Base-by-base conservation (phyloP, 371 early-diverging fungal species). In the Mortierella sp. region DNA sequence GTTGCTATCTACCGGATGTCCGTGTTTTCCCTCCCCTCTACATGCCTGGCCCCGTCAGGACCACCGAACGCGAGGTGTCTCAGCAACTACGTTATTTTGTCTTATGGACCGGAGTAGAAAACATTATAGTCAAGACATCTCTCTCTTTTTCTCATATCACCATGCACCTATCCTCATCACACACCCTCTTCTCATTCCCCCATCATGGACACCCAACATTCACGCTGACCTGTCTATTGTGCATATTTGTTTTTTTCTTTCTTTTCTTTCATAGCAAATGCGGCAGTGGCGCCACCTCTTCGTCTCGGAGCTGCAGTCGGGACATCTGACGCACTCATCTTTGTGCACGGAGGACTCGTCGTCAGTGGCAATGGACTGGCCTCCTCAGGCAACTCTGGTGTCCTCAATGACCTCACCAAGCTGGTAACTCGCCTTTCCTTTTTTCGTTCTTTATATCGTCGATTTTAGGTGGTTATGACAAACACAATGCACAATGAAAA, bases 261-360 rank as follows among this genome's bases (percentile, higher is more conserved):
- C 13, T 55, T 61, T n/a, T 41, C 22, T 50, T 10, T 29, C 13
- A 29, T 39, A 80, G 80, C 73, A 8, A 73, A 76, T 24, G 39
- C 76, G 64, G 76, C 70, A 5, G 76, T 77, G 6, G 73, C 82
- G 9, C 82, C 82, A 44, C 66, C 53, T 14, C 48, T 71, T 22
- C 63, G 82, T 29, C 68, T 82, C 0, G 82, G 82, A 0, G 82
- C 82, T 7, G 82, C 82, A 24, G 69, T 82, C 39, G 82, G 82
- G 0, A 45, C n/a, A 16, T 73, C 77, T 6, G 74, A 71, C 66
- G 31, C 68, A 1, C 22, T 63, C 2, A 39, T 77, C 31, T 77
- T 74, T 61, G 22, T 77, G 19, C 82, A 82, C 34, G 82, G 82
- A 40, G 82, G 82, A 13, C 72, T 72, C 14, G 37, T 67, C 5